Base-by-base conservation (phyloP, 1,284 basidiomycete genomes). In the Hortiboletus rubellus region DNA sequence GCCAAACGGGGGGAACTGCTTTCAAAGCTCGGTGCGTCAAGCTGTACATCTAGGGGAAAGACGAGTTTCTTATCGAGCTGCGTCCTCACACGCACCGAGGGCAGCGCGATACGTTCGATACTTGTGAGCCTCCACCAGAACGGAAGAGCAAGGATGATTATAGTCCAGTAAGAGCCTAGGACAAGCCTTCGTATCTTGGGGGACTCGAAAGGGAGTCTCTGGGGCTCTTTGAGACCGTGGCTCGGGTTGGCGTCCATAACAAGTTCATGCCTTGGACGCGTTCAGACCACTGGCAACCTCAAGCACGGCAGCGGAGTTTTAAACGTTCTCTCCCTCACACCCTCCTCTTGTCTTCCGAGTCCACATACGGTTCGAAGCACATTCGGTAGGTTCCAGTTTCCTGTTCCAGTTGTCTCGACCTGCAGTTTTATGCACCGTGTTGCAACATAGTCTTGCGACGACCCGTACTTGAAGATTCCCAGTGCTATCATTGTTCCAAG, bases 121-220 rank as follows among this genome's bases (percentile, higher is more conserved):
- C 89, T 90, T 3, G 94, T 96, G 24, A 90, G 87, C 46, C 78
- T 80, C 92, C 91, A 96, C 94, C 94, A 97, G 46, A 91, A 79
- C 5, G 94, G 94, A 18, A 92, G 57, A 2, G 87, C 86, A 8
- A 91, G 73, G 24, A 94, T 60, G 24, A 95, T 78, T 36, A 92
- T 76, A 33, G 82, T 58, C 82, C 92, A 92, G 71, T 95, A 96
- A 1, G 88, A 83, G 7, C 79, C 72, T 55, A 93, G 78, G 57
- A 92, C 85, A 46, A 73, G 74, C 62, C 85, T 74, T 50, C 86
- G 79, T 55, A 78, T 75, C 45, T 62, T 63, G 58, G 74, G 66
- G 27, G 75, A 73, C 66, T 89, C 82, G 64, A 82, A 84, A 62
- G 78, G 76, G 22, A 89, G 74, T n/a, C 65, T 76, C 46, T 75